Base-by-base conservation (phyloP, 2,329 filamentous ascomycete genomes). In the Ophiostoma tasmaniense region DNA sequence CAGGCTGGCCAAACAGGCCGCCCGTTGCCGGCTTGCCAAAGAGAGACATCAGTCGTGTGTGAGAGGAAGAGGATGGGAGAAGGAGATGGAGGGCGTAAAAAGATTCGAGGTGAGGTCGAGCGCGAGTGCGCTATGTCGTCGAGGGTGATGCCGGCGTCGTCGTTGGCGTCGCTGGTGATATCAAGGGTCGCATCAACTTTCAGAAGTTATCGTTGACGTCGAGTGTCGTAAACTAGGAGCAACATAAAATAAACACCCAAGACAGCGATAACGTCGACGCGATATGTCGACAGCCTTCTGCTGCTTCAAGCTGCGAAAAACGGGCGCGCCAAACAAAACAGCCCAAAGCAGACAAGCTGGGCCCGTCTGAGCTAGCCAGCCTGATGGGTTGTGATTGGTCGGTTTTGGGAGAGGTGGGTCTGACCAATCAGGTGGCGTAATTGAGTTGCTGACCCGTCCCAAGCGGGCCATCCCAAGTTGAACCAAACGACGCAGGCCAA, bases 341-440 rank as follows among this genome's bases (percentile, higher is more conserved):
- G 61, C 33, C 61, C 33, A 64, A 64, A 64, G 61, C 6, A 20
- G 37, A 52, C 25, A 62, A 30, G 64, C 64, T 28, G 35, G 67
- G 25, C 8, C 33, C 69, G 17, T 25, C 61, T n/a, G 7, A 59
- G 64, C 68, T 61, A 42, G 62, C 68, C 75, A 76, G 68, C 61
- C 50, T 69, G n/a, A 39, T 33, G 45, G 10, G 0, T 13, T 67
- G 1, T 74, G 30, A 74, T 74, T 74, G 73, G 73, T 39, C 50
- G 1, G 5, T 67, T 64, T n/a, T 11, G 1, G 7, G 30, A 30
- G 17, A 33, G 33, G 35, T 68, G 68, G 39, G 30, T 14, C 30
- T 30, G 52, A 55, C 73, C 73, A 75, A 75, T 75, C 71, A 72
- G 65, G 64, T 35, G 59, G 42, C 59, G 62, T 59, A 71, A 71